These are phyloP conservation scores for Logfia minima DNA, from an alignment of 129 eudicot species.

Conservation along the genomic window DNA sequence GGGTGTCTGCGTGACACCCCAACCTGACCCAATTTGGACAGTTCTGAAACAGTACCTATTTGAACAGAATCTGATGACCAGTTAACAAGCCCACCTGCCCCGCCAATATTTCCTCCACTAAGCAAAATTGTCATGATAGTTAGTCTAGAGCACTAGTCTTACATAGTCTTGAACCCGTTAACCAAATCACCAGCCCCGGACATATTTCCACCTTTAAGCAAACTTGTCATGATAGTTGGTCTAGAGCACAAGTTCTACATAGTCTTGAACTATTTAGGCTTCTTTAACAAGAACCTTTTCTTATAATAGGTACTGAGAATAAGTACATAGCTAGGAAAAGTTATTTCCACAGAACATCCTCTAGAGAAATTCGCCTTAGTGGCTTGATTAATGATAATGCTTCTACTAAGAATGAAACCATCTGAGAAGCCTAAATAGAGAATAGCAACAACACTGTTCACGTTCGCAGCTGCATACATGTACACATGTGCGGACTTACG, in stretches of 20 bases:
- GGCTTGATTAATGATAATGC: not conserved
- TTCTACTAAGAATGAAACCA: slow-evolving; percentile 7
- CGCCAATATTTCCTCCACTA: not conserved
- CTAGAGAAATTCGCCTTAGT: not conserved
- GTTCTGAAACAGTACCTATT: not conserved
- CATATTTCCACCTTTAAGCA: not conserved
- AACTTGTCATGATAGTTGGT: not conserved
- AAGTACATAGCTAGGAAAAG: too few relatives aligned
- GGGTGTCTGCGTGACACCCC: not conserved
- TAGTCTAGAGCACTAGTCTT: not conserved
- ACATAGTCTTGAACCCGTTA: not conserved
- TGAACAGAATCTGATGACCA: not conserved
- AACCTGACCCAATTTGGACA: not conserved
- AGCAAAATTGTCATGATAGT: not conserved
- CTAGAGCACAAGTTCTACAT: not conserved
- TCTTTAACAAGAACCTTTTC: too few relatives aligned
- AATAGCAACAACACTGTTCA: not conserved
- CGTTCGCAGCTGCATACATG: slow-evolving; percentile 14
- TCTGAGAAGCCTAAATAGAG: slow-evolving; percentile 13
- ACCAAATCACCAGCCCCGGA: not conserved
- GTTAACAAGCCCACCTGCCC: not conserved
- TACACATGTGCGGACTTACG: not conserved
- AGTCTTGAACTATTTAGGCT: too few relatives aligned
- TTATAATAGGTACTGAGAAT: too few relatives aligned
- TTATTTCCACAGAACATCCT: too few relatives aligned